phyloP scores from a whole-genome alignment of 306 rosid genomes.

The Rosa persica region DNA sequence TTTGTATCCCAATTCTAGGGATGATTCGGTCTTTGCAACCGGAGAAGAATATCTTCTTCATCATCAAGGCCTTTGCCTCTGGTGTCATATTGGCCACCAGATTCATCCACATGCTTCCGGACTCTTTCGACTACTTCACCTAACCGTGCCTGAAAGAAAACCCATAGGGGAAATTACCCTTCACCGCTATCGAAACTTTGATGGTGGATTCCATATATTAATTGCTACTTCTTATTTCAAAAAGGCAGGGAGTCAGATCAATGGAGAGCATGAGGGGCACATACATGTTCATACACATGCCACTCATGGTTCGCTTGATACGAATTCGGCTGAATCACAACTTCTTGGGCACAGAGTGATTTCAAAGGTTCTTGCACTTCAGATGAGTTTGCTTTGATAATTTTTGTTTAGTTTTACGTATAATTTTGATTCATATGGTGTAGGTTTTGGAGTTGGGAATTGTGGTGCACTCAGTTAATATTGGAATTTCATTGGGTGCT shows the following conservation, averaged over 20 bases:
- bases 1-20: no score
- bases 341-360: constrained; percentile 72
- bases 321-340: neutral
- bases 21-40: no score
- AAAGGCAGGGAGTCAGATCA: neutral
- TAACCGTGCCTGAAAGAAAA: no score
- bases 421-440: neutral
- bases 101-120: no score
- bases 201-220: no score
- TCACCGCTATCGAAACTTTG: no score
- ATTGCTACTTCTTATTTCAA: constrained; percentile 59
- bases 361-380: constrained; percentile 47
- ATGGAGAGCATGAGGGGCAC: constrained; percentile 38
- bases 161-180: no score
- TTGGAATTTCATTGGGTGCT: constrained; percentile 81
- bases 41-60: no score
- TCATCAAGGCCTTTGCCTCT: no score
- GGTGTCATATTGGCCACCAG: no score
- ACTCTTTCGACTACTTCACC: no score
- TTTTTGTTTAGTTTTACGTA: neutral
- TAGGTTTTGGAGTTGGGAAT: constrained; percentile 85
- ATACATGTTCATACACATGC: constrained; percentile 63
- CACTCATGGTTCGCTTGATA: constrained; percentile 42
- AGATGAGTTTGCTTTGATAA: neutral
- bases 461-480: constrained; percentile 72